Evolutionary conservation across 1,284 basidiomycete species (phyloP).

Genomic region (Coniophora puteana): DNA sequence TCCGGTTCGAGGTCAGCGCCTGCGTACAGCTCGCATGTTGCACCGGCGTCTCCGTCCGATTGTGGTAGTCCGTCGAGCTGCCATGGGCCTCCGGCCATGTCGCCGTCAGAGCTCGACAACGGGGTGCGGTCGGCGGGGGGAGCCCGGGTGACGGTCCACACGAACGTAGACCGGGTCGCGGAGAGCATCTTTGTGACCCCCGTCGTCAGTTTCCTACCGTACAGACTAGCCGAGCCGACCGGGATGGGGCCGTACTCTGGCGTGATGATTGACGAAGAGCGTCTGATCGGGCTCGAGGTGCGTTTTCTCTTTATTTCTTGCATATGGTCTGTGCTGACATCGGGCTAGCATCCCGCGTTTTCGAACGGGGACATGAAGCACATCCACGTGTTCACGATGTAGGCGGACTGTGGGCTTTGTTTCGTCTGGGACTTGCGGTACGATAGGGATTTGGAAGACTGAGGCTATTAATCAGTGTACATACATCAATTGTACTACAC

Average conservation of each 20-base stretch:
- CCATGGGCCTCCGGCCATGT: too few relatives aligned
- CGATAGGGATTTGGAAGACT: too few relatives aligned
- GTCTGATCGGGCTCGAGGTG: slow-evolving; percentile 32
- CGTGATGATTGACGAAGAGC: slow-evolving; percentile 35
- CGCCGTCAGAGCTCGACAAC: too few relatives aligned
- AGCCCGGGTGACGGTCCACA: neutral
- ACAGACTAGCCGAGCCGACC: slow-evolving; percentile 11
- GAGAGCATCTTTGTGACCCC: slow-evolving; percentile 16
- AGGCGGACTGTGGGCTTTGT: too few relatives aligned
- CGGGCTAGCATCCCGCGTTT: slow-evolving; percentile 19
- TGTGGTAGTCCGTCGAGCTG: too few relatives aligned
- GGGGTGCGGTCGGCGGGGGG: neutral
- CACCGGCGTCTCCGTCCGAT: too few relatives aligned
- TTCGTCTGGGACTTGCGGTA: too few relatives aligned
- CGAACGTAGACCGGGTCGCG: neutral
- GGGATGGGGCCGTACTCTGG: slow-evolving; percentile 22
- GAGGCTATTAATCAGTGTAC: too few relatives aligned
- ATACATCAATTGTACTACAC: too few relatives aligned
- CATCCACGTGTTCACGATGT: slow-evolving; percentile 28
- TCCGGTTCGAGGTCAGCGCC: neutral
- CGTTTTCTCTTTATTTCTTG: slow-evolving; percentile 7
- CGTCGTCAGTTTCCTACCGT: slow-evolving; percentile 24
- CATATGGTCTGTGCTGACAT: neutral
- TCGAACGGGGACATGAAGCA: slow-evolving; percentile 26
- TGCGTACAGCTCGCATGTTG: too few relatives aligned